phyloP scores from a whole-genome alignment of 305 asterid genomes.

The Fraxinus velutina region DNA sequence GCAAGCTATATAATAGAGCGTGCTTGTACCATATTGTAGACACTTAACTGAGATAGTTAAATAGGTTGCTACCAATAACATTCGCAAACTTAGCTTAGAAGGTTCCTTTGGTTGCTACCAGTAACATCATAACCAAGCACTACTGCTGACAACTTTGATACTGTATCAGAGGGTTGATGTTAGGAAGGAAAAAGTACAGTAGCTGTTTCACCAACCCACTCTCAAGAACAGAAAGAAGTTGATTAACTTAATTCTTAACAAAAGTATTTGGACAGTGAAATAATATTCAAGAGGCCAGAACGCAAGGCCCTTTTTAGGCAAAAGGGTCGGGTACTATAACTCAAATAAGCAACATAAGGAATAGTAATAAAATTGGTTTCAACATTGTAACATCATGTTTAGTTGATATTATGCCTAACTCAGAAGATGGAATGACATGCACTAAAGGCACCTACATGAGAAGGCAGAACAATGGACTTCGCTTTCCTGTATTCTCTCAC shows the following conservation, averaged over 20 bases:
- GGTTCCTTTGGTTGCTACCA: not conserved
- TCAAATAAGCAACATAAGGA: not conserved
- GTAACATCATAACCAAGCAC: not conserved
- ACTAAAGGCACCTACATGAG: constrained; percentile 65
- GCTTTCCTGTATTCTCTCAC: constrained; percentile 99
- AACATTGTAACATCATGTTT: not conserved
- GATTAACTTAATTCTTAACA: not conserved
- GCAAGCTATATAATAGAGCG: not conserved
- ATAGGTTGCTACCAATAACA: not conserved
- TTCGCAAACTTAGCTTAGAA: not conserved
- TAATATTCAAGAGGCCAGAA: not conserved
- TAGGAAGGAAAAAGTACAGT: not conserved
- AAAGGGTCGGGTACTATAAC: not conserved
- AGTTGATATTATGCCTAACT: constrained; percentile 3
- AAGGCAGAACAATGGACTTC: constrained; percentile 94
- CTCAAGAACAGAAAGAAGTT: not conserved
- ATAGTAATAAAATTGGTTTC: not conserved
- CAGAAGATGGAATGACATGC: constrained; percentile 9
- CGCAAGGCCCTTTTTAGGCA: not conserved
- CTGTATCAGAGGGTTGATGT: not conserved
- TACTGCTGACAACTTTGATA: not conserved
- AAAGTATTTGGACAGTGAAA: not conserved
- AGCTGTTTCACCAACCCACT: not conserved
- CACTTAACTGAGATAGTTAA: not conserved
- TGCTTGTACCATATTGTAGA: not conserved